Percentiles rank a stretch among this genome's conserved stretches.
Evolutionary conservation across 177 flowering plant species (phyloP).

Genomic region (Telopea speciosissima): DNA sequence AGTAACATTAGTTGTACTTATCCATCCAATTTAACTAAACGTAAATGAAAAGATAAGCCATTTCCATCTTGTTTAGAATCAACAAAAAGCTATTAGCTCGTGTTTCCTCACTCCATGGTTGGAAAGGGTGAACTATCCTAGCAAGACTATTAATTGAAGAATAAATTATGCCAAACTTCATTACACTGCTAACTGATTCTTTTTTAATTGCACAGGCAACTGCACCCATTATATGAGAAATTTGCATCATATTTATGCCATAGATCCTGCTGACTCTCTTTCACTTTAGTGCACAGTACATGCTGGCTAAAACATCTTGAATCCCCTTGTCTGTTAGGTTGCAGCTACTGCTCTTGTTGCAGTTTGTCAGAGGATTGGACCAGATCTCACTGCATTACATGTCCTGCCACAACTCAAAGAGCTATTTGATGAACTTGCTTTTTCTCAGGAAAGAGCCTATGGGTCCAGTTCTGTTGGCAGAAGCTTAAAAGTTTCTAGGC

Average conservation of each 20-base stretch:
- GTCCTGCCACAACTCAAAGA: slow-evolving; percentile 81
- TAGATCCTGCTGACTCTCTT: not conserved
- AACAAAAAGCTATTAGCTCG: not conserved
- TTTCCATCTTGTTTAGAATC: not conserved
- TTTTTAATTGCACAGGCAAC: too few species aligned
- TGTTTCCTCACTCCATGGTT: not conserved
- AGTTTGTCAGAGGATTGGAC: slow-evolving; percentile 77
- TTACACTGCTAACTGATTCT: not conserved
- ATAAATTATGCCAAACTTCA: not conserved
- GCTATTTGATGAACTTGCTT: slow-evolving; percentile 88
- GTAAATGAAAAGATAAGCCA: not conserved
- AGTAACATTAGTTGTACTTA: not conserved
- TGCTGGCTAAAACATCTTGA: slow-evolving; percentile 1
- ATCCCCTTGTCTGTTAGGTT: slow-evolving; percentile 41
- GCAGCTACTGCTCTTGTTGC: slow-evolving; percentile 76
- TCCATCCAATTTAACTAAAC: not conserved
- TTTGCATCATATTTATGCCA: not conserved
- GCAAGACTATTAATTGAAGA: not conserved
- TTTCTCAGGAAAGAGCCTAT: slow-evolving; percentile 48
- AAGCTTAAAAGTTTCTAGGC: slow-evolving; percentile 30
- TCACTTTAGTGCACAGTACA: not conserved
- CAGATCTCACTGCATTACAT: slow-evolving; percentile 68
- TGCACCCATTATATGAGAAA: not conserved
- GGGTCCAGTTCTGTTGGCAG: slow-evolving; percentile 36
- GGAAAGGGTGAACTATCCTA: not conserved